A percentile compares a stretch with the other conserved stretches of the same genome.
Evolutionary conservation across 129 eudicot genomes (phyloP).

Genomic region (Arctium minus): DNA sequence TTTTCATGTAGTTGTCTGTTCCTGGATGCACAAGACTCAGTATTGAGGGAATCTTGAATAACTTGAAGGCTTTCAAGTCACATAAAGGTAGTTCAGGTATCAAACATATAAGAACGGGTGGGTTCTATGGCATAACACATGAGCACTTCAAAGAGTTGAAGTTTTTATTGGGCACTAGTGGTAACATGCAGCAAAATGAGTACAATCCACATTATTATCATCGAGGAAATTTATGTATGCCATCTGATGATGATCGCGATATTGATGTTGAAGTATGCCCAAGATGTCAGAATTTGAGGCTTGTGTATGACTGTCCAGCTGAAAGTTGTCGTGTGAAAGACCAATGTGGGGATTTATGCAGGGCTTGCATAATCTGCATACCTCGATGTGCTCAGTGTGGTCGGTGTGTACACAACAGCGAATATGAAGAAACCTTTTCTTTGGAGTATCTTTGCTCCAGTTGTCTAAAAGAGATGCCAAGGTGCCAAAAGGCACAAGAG

Average conservation of each 20-base stretch:
- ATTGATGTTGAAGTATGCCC: slow-evolving; percentile 80
- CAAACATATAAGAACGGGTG: slow-evolving; percentile 65
- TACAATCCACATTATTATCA: slow-evolving; percentile 48
- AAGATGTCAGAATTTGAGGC: slow-evolving; percentile 62
- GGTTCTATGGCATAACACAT: slow-evolving; percentile 53
- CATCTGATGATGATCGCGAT: slow-evolving; percentile 70
- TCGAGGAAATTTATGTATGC: slow-evolving; percentile 41
- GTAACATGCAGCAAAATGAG: slow-evolving; percentile 13
- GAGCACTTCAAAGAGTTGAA: slow-evolving; percentile 70
- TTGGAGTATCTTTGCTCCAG: slow-evolving; percentile 55
- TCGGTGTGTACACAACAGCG: slow-evolving; percentile 52
- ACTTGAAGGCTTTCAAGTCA: slow-evolving; percentile 41
- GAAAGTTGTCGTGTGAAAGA: slow-evolving; percentile 58
- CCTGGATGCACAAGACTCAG: slow-evolving; percentile 80
- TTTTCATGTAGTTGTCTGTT: slow-evolving; percentile 51
- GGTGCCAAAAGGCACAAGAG: slow-evolving; percentile 29
- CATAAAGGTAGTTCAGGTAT: slow-evolving; percentile 39
- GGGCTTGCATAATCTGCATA: slow-evolving; percentile 86
- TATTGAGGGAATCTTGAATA: slow-evolving; percentile 55
- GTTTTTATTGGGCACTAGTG: slow-evolving; percentile 40
- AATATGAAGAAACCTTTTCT: slow-evolving; percentile 69
- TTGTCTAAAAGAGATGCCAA: slow-evolving; percentile 40
- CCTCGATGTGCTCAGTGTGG: slow-evolving; percentile 76
- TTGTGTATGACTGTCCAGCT: slow-evolving; percentile 81
- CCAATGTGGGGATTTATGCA: slow-evolving; percentile 32